A percentile compares a stretch with the other conserved stretches of the same genome.
These are phyloP conservation scores for Malassezia caprae DNA, from an alignment of 1,284 basidiomycete genomes.

Conservation along the genomic window DNA sequence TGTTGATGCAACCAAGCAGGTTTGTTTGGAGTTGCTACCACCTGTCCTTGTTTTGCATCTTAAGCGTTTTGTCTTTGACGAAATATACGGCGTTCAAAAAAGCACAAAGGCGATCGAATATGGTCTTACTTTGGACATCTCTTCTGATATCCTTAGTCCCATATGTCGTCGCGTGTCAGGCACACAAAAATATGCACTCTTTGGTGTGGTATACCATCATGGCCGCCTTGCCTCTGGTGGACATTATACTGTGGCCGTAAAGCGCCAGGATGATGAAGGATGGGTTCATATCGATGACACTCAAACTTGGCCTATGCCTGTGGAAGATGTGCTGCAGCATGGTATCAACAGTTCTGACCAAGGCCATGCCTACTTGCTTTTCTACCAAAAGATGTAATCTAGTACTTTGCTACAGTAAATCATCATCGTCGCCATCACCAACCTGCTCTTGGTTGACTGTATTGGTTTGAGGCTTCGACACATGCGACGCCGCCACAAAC, in stretches of 20 bases:
- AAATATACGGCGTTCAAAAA: conserved; percentile 72
- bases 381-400: conserved; percentile 9
- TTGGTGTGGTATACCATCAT: conserved; percentile 89
- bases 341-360: conserved; percentile 31
- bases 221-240: conserved; percentile 80
- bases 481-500: conserved; percentile 57
- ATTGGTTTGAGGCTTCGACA: conserved; percentile 54
- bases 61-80: conserved; percentile 85
- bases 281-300: conserved; percentile 95
- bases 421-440: conserved; percentile 38
- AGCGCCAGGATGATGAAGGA: conserved; percentile 62
- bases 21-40: conserved; percentile 75
- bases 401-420: conserved; percentile 25
- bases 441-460: conserved; percentile 27
- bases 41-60: conserved; percentile 79
- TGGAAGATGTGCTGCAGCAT: conserved; percentile 66
- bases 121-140: conserved; percentile 66
- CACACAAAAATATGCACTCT: conserved; percentile 66
- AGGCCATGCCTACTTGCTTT: conserved; percentile 20
- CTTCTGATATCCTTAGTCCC: conserved; percentile 33
- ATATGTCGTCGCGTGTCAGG: conserved; percentile 36
- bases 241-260: conserved; percentile 86
- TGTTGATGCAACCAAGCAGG: conserved; percentile 75
- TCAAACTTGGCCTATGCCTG: conserved; percentile 55
- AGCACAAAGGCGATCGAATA: conserved; percentile 72